phyloP scores from a whole-genome alignment of 768 basidiomycete species.

The Mycena amicta region DNA sequence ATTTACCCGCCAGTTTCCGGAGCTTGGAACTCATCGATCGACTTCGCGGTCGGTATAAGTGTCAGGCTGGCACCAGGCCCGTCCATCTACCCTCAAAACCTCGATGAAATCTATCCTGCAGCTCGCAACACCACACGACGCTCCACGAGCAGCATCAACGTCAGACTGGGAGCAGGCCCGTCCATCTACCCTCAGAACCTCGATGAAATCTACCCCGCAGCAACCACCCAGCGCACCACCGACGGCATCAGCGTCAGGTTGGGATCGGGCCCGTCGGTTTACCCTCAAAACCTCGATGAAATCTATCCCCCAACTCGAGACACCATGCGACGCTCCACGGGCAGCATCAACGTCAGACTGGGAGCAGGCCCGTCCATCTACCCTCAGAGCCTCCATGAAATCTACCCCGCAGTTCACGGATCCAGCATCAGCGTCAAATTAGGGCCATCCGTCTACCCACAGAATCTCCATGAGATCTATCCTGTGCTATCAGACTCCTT shows the following conservation, averaged over 20 bases:
- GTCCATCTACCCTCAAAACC: slow-evolving; percentile 13
- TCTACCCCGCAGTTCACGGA: neutral
- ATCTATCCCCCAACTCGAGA: slow-evolving; percentile 24
- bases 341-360: neutral
- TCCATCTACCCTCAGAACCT: neutral
- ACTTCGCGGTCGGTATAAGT: slow-evolving; percentile 17
- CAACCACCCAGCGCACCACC: too few relatives aligned
- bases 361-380: neutral
- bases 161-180: neutral
- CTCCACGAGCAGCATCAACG: neutral
- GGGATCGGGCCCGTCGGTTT: slow-evolving; percentile 14
- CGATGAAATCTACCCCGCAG: neutral
- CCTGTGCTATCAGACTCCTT: neutral
- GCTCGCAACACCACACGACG: neutral
- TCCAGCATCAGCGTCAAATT: neutral
- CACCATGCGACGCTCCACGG: neutral
- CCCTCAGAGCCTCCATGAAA: neutral
- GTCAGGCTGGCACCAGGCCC: slow-evolving; percentile 11
- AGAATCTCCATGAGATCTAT: neutral
- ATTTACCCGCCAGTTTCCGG: slow-evolving; percentile 31
- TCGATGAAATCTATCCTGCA: slow-evolving; percentile 28
- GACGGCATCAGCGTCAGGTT: neutral
- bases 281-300: slow-evolving; percentile 16
- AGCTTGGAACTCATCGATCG: neutral
- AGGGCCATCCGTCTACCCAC: neutral